phyloP scores from a whole-genome alignment of 2,329 filamentous ascomycete genomes.

The Stagonosporopsis cucurbitacearum region DNA sequence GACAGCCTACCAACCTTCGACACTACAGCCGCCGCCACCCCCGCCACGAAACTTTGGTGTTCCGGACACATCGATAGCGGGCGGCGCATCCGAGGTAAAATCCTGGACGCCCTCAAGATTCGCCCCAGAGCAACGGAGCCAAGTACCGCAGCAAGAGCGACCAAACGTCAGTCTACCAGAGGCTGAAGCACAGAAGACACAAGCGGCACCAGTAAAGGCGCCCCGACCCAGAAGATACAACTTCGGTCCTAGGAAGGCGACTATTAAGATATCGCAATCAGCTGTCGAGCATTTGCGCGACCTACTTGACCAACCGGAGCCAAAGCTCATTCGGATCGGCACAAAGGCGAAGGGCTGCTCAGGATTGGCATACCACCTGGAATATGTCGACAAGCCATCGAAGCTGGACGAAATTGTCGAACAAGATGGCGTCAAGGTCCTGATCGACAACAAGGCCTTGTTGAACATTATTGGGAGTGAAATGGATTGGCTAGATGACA shows the following conservation, averaged over 20 bases:
- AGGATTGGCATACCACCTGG: conserved; percentile 88
- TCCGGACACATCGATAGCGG: conserved; percentile 67
- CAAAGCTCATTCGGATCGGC: conserved; percentile 91
- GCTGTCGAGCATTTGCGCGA: conserved; percentile 80
- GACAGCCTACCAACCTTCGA: conserved; percentile 68
- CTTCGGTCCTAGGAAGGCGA: conserved; percentile 83
- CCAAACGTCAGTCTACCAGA: conserved; percentile 62
- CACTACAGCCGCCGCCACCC: conserved; percentile 62
- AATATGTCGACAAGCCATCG: conserved; percentile 91
- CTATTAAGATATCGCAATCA: conserved; percentile 81
- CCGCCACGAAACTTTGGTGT: conserved; percentile 65
- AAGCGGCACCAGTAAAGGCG: conserved; percentile 52
- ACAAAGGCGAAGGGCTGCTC: conserved; percentile 95
- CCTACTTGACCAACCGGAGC: conserved; percentile 82
- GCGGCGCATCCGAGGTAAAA: conserved; percentile 56
- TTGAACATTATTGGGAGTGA: conserved; percentile 98
- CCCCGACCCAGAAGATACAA: conserved; percentile 68
- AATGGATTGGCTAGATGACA: conserved; percentile 99
- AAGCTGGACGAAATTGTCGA: conserved; percentile 91
- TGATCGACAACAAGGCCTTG: conserved; percentile 96
- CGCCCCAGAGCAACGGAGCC: conserved; percentile 32
- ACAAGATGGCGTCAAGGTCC: conserved; percentile 92
- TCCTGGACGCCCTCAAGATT: conserved; percentile 56
- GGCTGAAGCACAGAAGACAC: conserved; percentile 70
- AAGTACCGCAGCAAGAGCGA: conserved; percentile 31